These are phyloP conservation scores for Lentinula aciculospora DNA, from an alignment of 768 basidiomycete genomes.

Conservation along the genomic window DNA sequence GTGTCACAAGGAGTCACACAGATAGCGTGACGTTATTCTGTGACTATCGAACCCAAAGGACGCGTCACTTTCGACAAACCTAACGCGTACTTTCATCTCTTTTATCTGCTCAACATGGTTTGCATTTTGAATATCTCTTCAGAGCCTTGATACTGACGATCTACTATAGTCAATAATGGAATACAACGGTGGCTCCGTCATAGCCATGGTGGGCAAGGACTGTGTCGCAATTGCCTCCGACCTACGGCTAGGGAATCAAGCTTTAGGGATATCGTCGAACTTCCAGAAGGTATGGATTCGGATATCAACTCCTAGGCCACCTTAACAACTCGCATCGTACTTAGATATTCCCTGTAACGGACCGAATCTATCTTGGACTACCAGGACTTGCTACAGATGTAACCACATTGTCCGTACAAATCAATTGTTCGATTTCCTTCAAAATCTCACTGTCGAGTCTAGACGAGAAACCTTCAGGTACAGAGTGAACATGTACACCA, in stretches of 20 bases:
- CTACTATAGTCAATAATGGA: slow-evolving; percentile 78
- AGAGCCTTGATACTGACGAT: slow-evolving; percentile 9
- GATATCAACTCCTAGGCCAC: too few relatives aligned
- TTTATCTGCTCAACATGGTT: slow-evolving; percentile 18
- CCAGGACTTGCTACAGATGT: slow-evolving; percentile 94
- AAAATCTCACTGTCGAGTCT: background rate
- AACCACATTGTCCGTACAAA: slow-evolving; percentile 66
- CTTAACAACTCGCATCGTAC: slow-evolving; percentile 9
- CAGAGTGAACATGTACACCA: slow-evolving; percentile 97
- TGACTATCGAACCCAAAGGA: background rate
- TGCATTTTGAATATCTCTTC: background rate
- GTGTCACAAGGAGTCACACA: background rate
- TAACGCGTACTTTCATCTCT: slow-evolving; percentile 9
- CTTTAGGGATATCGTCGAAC: slow-evolving; percentile 81
- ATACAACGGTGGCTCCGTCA: slow-evolving; percentile 94
- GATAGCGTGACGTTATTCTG: background rate
- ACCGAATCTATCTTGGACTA: slow-evolving; percentile 87
- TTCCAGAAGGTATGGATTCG: slow-evolving; percentile 80
- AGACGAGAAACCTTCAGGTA: slow-evolving; percentile 91
- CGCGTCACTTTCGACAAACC: slow-evolving; percentile 2
- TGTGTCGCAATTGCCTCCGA: slow-evolving; percentile 99
- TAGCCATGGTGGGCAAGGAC: slow-evolving; percentile 99
- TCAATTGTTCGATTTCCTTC: slow-evolving; percentile 2
- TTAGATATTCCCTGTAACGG: slow-evolving; percentile 91
- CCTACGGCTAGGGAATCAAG: slow-evolving; percentile 83